Base-by-base conservation (phyloP, 2,329 filamentous ascomycete genomes). In the Penicillium verrucosum region DNA sequence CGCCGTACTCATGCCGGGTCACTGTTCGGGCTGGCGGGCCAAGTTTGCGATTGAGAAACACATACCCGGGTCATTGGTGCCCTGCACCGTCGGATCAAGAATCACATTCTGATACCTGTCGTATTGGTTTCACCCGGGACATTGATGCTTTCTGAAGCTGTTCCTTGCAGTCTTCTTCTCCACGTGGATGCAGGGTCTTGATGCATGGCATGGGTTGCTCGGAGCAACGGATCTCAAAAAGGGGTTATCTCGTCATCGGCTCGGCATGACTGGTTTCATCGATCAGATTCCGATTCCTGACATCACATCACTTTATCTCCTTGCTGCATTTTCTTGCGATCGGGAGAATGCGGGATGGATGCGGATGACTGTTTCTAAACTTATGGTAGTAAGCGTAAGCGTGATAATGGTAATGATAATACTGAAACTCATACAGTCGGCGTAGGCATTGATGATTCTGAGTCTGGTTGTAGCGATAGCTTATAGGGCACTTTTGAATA, bases 1-100 rank as follows among this genome's bases (percentile, higher is more conserved):
- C 0, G 76, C 76, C 12, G 70, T 84, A 0, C 64, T 84, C 4
- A 73, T 84, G 65, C 80, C 82, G 0, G 82, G 81, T 0, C 82
- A 84, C 65, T 84, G 81, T 61, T 80, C 81, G 0, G 81, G 81
- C 6, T 85, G 81, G 81, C 73, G 80, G 59, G 81, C 80, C 36
- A 83, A 82, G 65, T 78, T 78, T 60, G 74, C 75, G 42, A 81
- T 82, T 58, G 80, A 83, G 66, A 78, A 75, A 57, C 69, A 74
- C 37, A 80, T 82, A 76, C 78, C 79, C 0, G 80, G 80, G 2
- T 69, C 71, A 3, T 62, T 83, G 57, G 79, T 80, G 8, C 81
- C 81, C 29, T 78, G 77, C 23, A 80, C 80, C 12, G 80, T 81
- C 14, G 81, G 81, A 3, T 77, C 76, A 21, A 80, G 65, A 45